phyloP scores from a whole-genome alignment of 2,329 filamentous ascomycete genomes.

The Arthrobotrys musiformis region DNA sequence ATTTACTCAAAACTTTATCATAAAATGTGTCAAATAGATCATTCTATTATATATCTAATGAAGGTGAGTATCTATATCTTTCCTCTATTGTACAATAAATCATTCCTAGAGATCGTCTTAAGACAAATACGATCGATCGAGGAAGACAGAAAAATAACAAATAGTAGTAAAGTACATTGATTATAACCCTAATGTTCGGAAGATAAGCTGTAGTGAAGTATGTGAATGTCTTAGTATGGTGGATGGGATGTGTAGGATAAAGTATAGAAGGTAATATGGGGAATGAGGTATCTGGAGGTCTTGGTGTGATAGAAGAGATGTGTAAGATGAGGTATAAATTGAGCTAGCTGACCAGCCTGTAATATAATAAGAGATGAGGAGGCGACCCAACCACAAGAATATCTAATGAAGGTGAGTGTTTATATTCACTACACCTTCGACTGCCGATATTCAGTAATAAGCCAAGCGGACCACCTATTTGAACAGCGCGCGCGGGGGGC shows the following conservation, averaged over 20 bases:
- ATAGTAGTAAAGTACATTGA: background rate
- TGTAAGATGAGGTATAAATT: background rate
- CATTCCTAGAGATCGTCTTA: background rate
- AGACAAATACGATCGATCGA: background rate
- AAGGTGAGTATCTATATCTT: background rate
- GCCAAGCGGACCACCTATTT: background rate
- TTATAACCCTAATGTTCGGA: background rate
- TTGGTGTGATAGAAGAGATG: background rate
- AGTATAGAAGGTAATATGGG: background rate
- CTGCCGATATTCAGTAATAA: background rate
- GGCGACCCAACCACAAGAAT: background rate
- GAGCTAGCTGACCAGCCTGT: background rate
- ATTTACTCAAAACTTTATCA: background rate
- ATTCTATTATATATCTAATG: background rate
- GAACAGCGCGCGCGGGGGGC: conserved; percentile 44
- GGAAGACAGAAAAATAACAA: background rate
- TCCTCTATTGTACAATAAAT: background rate
- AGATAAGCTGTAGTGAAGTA: too few relatives aligned
- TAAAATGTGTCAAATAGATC: background rate
- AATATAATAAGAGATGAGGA: background rate
- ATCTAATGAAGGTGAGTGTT: background rate
- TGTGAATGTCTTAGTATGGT: too few relatives aligned
- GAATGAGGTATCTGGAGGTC: background rate
- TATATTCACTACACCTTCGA: background rate
- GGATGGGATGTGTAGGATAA: too few relatives aligned